Conservation (phyloP, 495 filamentous ascomycete genomes). For the Penicillium bovifimosum region DNA sequence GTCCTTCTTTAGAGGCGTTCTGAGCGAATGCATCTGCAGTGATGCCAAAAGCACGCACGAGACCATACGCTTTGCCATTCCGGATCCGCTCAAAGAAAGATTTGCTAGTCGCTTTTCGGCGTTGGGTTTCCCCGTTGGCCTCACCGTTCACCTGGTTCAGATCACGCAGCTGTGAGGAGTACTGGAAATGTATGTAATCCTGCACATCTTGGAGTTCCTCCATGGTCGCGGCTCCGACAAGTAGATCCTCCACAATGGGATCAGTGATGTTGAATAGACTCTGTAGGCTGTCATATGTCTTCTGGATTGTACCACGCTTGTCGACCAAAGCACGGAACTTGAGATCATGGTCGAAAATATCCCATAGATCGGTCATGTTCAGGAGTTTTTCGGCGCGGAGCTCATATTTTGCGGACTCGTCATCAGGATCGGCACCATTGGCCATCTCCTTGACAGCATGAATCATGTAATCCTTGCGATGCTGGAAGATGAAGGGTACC, state of each 20-base stretch:
- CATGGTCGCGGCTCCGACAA: slow-evolving; percentile 67
- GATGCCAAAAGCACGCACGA: slow-evolving; percentile 88
- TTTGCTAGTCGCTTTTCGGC: slow-evolving; percentile 69
- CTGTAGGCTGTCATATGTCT: slow-evolving; percentile 67
- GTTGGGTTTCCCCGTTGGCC: slow-evolving; percentile 48
- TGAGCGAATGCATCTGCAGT: slow-evolving; percentile 79
- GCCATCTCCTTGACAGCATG: slow-evolving; percentile 70
- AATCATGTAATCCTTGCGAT: slow-evolving; percentile 96
- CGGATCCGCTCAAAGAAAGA: slow-evolving; percentile 79
- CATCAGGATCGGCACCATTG: slow-evolving; percentile 48
- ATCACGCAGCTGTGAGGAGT: slow-evolving; percentile 76
- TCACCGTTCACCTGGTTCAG: slow-evolving; percentile 53
- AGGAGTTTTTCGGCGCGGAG: slow-evolving; percentile 82
- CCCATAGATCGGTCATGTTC: slow-evolving; percentile 90
- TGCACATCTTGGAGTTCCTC: slow-evolving; percentile 95
- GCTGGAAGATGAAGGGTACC: slow-evolving; percentile 95
- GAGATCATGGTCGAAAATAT: slow-evolving; percentile 86
- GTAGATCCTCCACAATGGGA: slow-evolving; percentile 70
- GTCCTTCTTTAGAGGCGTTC: slow-evolving; percentile 72
- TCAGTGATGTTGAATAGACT: slow-evolving; percentile 43
- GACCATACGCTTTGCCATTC: slow-evolving; percentile 66
- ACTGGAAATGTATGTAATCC: slow-evolving; percentile 95
- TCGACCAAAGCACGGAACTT: slow-evolving; percentile 88
- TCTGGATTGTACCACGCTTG: slow-evolving; percentile 78
- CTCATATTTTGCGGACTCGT: slow-evolving; percentile 64